Evolutionary conservation across 75 land plant genomes (phyloP), one percentile per base, ranked within the genome.

Genomic region (Pseudotsuga menziesii): DNA sequence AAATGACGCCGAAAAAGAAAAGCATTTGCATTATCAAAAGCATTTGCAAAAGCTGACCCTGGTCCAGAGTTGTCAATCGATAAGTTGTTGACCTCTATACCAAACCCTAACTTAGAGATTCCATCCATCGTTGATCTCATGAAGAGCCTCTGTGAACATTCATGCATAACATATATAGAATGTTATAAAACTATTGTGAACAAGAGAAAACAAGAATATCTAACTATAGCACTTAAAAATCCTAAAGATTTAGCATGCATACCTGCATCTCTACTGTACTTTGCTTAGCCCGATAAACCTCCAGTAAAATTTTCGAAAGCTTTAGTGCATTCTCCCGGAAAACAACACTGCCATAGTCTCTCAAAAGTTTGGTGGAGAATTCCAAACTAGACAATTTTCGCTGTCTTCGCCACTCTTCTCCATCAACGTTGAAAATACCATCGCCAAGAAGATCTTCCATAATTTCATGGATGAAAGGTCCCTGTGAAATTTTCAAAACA

Each of bases 91-190:
- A 89, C 58, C 11, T 92, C 89, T 64, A 85, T 74, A n/a, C 94
- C 91, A 75, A 92, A 92, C 17, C 85, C 88, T 56, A 92, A 77
- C 78, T 86, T 82, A 72, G 80, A 89, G 11, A 87, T 87, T 4
- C 89, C 83, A 75, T 89, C 91, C 70, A 92, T 56, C 1, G 88
- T 85, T 56, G 88, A 79, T 69, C 85, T 88, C 88, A 87, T 75
- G 35, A 85, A 80, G 36, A 92, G 75, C 39, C 87, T 89, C 90
- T 92, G 58, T 44, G 8, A 35, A 41, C 72, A 6, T 48, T 4
- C 16, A 52, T 44, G 25, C n/a, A 22, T 72, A 17, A 57, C 19
- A 57, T 57, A 57, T 12, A 13, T 57, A 57, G 0, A 57, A 57
- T 17, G 58, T 13, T 57, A 1, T 1, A 12, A 57, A 13, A 17